Conservation (phyloP, 257 asterid genomes). For the Penstemon eatonii region DNA sequence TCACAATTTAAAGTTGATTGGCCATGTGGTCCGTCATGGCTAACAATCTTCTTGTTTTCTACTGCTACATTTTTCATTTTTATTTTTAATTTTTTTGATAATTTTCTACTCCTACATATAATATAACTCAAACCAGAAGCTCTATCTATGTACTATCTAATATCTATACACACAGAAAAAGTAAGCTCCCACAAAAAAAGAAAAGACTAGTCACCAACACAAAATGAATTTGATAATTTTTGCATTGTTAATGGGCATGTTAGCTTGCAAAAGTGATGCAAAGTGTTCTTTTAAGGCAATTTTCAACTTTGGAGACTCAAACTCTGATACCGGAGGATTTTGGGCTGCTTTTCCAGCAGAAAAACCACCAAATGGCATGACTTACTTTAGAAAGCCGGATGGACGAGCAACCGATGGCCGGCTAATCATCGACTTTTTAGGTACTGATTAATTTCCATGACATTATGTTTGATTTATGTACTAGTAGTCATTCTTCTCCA, state of each 20-base stretch:
- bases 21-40: conserved; percentile 33
- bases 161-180: background rate
- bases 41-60: conserved; percentile 22
- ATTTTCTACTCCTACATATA: background rate
- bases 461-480: no score
- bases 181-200: background rate
- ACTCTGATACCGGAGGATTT: conserved; percentile 77
- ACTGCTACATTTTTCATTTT: conserved; percentile 21
- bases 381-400: conserved; percentile 67
- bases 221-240: conserved; percentile 34
- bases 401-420: conserved; percentile 92
- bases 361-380: conserved; percentile 67
- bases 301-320: conserved; percentile 83
- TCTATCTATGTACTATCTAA: conserved; percentile 19
- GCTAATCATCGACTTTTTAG: conserved; percentile 72
- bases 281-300: conserved; percentile 61
- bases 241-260: conserved; percentile 29
- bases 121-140: conserved; percentile 21
- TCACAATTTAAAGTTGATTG: conserved; percentile 6
- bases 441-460: conserved; percentile 30
- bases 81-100: no score
- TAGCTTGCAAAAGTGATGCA: conserved; percentile 32
- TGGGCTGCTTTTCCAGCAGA: conserved; percentile 79
- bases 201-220: background rate
- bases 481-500: no score